Evolutionary conservation across 2,329 filamentous ascomycete genomes (phyloP).

Genomic region (Hymenoscyphus scutula): DNA sequence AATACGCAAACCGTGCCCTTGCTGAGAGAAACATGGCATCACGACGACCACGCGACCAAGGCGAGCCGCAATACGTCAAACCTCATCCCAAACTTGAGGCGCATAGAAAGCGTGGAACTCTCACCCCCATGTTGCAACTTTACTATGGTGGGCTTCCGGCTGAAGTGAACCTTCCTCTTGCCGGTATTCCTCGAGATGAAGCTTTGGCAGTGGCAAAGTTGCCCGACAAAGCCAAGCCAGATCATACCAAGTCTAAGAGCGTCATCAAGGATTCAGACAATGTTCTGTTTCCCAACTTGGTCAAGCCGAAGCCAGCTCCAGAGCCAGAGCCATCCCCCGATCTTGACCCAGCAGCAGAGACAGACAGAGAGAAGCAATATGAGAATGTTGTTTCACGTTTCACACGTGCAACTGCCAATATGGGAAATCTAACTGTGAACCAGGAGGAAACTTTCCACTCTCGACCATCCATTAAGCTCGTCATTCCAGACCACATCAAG

Average conservation of each 20-base stretch:
- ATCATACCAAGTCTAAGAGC: not conserved
- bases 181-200: constrained; percentile 23
- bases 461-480: constrained; percentile 80
- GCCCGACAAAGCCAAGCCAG: not conserved
- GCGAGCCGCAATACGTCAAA: not conserved
- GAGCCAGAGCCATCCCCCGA: not conserved
- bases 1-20: constrained; percentile 14
- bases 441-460: constrained; percentile 87
- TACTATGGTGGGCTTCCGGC: constrained; percentile 26
- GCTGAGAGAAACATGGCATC: not conserved
- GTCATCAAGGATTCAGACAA: not conserved
- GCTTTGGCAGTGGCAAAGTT: not conserved
- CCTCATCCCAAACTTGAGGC: constrained; percentile 27
- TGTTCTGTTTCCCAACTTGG: not conserved
- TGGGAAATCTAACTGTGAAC: constrained; percentile 18
- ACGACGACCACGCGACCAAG: not conserved
- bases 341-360: not conserved
- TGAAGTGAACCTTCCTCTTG: constrained; percentile 22
- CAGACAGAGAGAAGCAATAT: not conserved
- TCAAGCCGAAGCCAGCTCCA: not conserved
- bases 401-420: not conserved
- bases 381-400: not conserved
- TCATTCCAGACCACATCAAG: constrained; percentile 86
- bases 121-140: constrained; percentile 11
- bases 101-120: constrained; percentile 28